These are phyloP conservation scores for Chenopodium quinoa DNA, from an alignment of 148 eudicot species.

Conservation along the genomic window DNA sequence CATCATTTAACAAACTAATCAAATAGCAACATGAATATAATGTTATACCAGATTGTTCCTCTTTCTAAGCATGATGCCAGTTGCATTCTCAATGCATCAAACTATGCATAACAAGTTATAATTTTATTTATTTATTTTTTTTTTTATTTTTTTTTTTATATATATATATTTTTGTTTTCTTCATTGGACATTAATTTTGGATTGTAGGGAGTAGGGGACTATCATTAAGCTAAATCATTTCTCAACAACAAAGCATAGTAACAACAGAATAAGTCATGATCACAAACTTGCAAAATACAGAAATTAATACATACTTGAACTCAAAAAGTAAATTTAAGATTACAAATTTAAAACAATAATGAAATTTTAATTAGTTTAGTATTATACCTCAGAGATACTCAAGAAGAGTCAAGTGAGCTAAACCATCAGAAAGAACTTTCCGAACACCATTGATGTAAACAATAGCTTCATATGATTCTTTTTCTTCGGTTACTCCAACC, in stretches of 20 bases:
- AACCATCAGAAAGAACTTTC: constrained; percentile 73
- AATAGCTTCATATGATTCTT: constrained; percentile 56
- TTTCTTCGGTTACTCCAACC: constrained; percentile 31
- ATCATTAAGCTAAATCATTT: too few relatives aligned
- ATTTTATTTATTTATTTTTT: too few relatives aligned
- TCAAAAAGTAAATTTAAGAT: background rate
- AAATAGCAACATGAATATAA: background rate
- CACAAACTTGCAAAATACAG: background rate
- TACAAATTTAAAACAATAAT: background rate
- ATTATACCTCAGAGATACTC: constrained; percentile 86
- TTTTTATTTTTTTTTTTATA: too few relatives aligned
- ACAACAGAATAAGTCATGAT: background rate
- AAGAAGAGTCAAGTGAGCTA: constrained; percentile 90
- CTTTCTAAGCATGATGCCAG: background rate
- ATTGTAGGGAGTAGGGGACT: background rate
- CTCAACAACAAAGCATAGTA: background rate
- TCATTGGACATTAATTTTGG: background rate
- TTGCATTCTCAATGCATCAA: background rate
- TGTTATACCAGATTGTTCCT: background rate
- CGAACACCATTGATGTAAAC: constrained; percentile 83
- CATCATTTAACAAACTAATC: background rate
- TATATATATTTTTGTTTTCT: background rate
- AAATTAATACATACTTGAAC: background rate
- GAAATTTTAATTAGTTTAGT: background rate
- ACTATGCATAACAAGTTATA: background rate